Evolutionary conservation across 2,329 filamentous ascomycete genomes (phyloP).

Genomic region (Talaromyces sp.): DNA sequence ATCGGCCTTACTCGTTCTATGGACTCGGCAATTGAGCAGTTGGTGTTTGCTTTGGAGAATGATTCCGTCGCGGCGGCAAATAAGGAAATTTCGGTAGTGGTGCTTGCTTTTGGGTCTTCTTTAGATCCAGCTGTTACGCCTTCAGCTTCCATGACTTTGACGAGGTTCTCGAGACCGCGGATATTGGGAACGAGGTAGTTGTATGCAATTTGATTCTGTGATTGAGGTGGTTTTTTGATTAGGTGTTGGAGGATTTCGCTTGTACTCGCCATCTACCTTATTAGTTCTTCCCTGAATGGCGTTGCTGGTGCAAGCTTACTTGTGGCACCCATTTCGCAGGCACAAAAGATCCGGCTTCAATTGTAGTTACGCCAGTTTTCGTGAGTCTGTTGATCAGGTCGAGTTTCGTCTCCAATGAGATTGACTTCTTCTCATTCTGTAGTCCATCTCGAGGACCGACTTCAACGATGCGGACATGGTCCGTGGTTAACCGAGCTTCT

Average conservation of each 20-base stretch:
- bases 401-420: conserved; percentile 48
- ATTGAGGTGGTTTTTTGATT: conserved; percentile 48
- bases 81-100: conserved; percentile 56
- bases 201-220: conserved; percentile 55
- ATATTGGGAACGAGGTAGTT: conserved; percentile 64
- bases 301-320: conserved; percentile 29
- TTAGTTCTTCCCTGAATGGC: not conserved
- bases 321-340: conserved; percentile 55
- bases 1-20: conserved; percentile 57
- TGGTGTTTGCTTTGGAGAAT: conserved; percentile 64
- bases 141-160: conserved; percentile 50
- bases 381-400: conserved; percentile 48
- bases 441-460: conserved; percentile 53
- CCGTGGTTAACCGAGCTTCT: conserved; percentile 42
- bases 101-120: conserved; percentile 28
- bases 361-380: conserved; percentile 47
- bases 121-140: conserved; percentile 32
- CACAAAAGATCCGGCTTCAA: conserved; percentile 54
- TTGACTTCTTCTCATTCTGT: conserved; percentile 51
- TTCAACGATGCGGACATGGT: conserved; percentile 53
- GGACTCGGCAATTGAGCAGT: conserved; percentile 61
- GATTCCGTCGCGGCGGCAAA: conserved; percentile 63
- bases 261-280: conserved; percentile 59
- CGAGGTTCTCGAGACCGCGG: conserved; percentile 58
- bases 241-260: conserved; percentile 57